Evolutionary conservation across 495 filamentous ascomycete genomes (phyloP).

Genomic region (Podospora anserina): DNA sequence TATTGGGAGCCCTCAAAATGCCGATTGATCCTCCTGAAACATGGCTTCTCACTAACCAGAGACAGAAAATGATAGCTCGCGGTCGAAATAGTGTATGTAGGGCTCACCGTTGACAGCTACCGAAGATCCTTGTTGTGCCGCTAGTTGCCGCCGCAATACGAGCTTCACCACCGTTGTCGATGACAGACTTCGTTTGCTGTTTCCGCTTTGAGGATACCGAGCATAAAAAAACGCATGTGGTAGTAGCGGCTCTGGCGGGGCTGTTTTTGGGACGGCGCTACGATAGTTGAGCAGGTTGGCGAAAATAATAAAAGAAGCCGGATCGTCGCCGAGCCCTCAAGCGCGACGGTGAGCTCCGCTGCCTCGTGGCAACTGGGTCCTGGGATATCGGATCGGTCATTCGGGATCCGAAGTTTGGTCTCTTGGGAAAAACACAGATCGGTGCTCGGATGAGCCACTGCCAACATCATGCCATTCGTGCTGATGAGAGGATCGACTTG

Average conservation of each 20-base stretch:
- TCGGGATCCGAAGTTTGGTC: background rate
- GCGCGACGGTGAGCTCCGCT: constrained; percentile 1
- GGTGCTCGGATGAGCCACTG: background rate
- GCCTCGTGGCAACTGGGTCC: background rate
- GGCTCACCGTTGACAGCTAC: background rate
- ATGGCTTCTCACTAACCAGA: background rate
- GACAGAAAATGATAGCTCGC: background rate
- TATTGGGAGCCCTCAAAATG: background rate
- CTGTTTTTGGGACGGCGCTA: background rate
- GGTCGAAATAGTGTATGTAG: background rate
- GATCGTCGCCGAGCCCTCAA: constrained; percentile 2
- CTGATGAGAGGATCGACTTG: background rate
- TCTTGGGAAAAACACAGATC: background rate
- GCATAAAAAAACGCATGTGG: background rate
- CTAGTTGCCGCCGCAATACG: background rate
- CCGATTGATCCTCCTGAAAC: background rate
- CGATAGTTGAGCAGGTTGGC: constrained; percentile 4
- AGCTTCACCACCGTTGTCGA: background rate
- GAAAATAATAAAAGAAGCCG: constrained; percentile 1
- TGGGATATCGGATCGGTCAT: background rate
- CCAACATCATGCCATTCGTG: background rate
- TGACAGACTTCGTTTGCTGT: background rate
- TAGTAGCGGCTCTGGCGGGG: background rate
- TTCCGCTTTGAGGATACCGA: background rate
- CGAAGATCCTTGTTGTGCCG: background rate